These are phyloP conservation scores for Teunomyces funiuensis DNA, from an alignment of 805 yeast species.

Conservation along the genomic window DNA sequence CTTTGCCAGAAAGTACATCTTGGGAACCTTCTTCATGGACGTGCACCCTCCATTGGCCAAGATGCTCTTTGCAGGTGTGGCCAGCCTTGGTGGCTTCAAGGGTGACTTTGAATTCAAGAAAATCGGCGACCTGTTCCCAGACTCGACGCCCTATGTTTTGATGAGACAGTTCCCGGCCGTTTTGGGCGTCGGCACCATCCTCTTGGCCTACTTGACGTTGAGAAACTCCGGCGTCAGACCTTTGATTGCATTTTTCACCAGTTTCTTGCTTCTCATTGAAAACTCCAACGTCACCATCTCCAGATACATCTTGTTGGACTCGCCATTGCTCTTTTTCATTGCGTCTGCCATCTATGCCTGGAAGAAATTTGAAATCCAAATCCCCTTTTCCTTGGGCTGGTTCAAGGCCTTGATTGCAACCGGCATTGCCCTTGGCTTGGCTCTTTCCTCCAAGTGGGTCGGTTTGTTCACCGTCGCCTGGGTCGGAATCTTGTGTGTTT, in stretches of 20 bases:
- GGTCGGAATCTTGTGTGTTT: slow-evolving; percentile 62
- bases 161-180: slow-evolving; percentile 73
- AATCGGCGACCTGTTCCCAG: slow-evolving; percentile 66
- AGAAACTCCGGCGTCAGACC: slow-evolving; percentile 73
- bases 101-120: slow-evolving; percentile 67
- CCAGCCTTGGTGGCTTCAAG: slow-evolving; percentile 62
- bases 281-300: slow-evolving; percentile 71
- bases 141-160: slow-evolving; percentile 56
- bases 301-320: slow-evolving; percentile 70
- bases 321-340: slow-evolving; percentile 75
- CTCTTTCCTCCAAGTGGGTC: slow-evolving; percentile 79
- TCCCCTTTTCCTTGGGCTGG: slow-evolving; percentile 61
- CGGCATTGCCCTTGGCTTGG: slow-evolving; percentile 70
- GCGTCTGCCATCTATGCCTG: slow-evolving; percentile 66
- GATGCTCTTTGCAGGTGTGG: slow-evolving; percentile 73
- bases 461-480: slow-evolving; percentile 80
- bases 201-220: slow-evolving; percentile 65
- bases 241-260: slow-evolving; percentile 56
- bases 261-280: slow-evolving; percentile 59
- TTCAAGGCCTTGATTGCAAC: slow-evolving; percentile 60
- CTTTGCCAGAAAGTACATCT: slow-evolving; percentile 81
- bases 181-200: slow-evolving; percentile 66
- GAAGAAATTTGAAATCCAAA: slow-evolving; percentile 64
- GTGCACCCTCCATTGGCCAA: slow-evolving; percentile 81
- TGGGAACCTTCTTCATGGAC: slow-evolving; percentile 66